phyloP scores from a whole-genome alignment of 495 filamentous ascomycete species.

The Neurospora cerealis region DNA sequence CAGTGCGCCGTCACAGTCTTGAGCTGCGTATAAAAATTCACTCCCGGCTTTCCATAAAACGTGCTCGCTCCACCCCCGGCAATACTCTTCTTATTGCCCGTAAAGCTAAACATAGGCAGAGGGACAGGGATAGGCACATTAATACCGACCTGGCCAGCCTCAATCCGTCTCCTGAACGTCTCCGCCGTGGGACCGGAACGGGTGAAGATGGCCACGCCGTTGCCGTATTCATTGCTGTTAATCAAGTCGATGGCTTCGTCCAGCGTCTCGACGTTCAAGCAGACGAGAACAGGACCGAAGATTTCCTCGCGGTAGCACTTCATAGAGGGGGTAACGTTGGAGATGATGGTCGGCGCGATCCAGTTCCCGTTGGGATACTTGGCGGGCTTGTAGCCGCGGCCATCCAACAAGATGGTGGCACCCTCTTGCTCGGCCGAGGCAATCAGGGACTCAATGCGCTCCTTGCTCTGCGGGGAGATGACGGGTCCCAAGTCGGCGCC shows the following conservation, averaged over 20 bases:
- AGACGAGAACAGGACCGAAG: slow-evolving; percentile 90
- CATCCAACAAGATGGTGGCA: slow-evolving; percentile 90
- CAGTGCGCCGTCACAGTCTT: slow-evolving; percentile 96
- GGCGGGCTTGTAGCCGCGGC: slow-evolving; percentile 72
- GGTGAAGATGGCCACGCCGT: slow-evolving; percentile 58
- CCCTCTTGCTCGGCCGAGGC: slow-evolving; percentile 85
- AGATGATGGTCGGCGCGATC: slow-evolving; percentile 89
- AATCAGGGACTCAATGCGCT: slow-evolving; percentile 83
- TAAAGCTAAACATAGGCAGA: slow-evolving; percentile 94
- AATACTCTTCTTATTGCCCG: slow-evolving; percentile 94
- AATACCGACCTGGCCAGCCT: slow-evolving; percentile 71
- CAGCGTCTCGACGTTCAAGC: slow-evolving; percentile 70
- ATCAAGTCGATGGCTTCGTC: slow-evolving; percentile 64
- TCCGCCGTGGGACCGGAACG: slow-evolving; percentile 49
- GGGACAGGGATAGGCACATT: slow-evolving; percentile 83
- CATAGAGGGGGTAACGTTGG: slow-evolving; percentile 86
- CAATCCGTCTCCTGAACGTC: slow-evolving; percentile 53
- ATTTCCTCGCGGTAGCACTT: slow-evolving; percentile 94
- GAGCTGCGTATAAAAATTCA: slow-evolving; percentile 91
- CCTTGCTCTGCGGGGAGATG: slow-evolving; percentile 85
- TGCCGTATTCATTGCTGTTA: slow-evolving; percentile 57
- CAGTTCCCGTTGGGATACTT: slow-evolving; percentile 98
- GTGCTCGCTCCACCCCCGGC: slow-evolving; percentile 89
- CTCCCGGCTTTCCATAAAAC: slow-evolving; percentile 86
- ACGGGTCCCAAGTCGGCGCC: slow-evolving; percentile 95